Conservation (phyloP, 352 stramenopile species). For the Globisporangium recalcitrans region DNA sequence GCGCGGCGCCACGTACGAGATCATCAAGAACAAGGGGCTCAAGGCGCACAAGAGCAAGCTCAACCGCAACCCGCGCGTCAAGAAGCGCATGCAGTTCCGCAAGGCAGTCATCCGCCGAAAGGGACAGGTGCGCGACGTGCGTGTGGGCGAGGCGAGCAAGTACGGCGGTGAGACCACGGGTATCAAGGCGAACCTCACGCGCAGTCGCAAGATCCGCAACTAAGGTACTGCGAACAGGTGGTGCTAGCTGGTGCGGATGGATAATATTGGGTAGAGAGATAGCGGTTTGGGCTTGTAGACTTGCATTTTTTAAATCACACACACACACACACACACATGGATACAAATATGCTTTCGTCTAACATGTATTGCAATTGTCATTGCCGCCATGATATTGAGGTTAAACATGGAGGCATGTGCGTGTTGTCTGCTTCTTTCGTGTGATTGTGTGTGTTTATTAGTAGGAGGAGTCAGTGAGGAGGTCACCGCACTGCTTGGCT, state of each 20-base stretch:
- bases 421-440: conserved; percentile 3
- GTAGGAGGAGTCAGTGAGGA: not conserved
- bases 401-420: not conserved
- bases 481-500: conserved; percentile 2
- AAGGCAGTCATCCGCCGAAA: conserved; percentile 97
- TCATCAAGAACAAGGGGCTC: conserved; percentile 98
- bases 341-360: conserved; percentile 2
- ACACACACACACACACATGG: conserved; percentile 5
- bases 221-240: conserved; percentile 23
- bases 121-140: conserved; percentile 94
- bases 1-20: conserved; percentile 90
- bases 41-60: conserved; percentile 98
- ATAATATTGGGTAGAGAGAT: conserved; percentile 13
- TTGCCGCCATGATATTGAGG: not conserved
- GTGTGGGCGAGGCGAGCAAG: conserved; percentile 76
- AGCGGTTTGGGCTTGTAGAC: conserved; percentile 14
- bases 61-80: conserved; percentile 98
- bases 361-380: not conserved
- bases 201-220: conserved; percentile 88
- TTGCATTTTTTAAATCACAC: conserved; percentile 14
- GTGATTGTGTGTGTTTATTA: conserved; percentile 19
- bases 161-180: conserved; percentile 87
- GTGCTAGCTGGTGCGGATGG: not conserved
- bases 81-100: conserved; percentile 97
- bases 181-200: conserved; percentile 87